Evolutionary conservation across 1,284 basidiomycete species (phyloP).

Genomic region (Cryptococcus maquisensis): DNA sequence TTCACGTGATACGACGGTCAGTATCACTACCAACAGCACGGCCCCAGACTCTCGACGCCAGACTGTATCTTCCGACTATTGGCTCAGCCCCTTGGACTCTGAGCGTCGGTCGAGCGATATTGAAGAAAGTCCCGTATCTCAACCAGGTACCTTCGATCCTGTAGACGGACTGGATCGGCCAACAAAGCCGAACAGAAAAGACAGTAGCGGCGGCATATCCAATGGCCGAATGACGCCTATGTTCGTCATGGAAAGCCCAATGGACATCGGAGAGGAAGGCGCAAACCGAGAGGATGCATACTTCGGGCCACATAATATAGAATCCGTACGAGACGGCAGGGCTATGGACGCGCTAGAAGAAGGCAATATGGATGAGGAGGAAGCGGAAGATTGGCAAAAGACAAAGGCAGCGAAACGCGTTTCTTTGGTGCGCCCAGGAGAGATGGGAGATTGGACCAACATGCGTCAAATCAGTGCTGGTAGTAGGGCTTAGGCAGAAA

Average conservation of each 20-base stretch:
- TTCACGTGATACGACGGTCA: not conserved
- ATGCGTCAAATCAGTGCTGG: not conserved
- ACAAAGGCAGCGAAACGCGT: constrained; percentile 77
- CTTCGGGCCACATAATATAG: not conserved
- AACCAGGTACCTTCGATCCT: not conserved
- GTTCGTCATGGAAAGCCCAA: constrained; percentile 14
- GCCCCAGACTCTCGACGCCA: not conserved
- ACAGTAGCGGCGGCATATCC: not conserved
- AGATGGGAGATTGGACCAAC: constrained; percentile 8
- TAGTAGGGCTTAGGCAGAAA: not conserved
- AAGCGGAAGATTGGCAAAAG: constrained; percentile 75
- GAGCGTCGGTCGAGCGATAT: constrained; percentile 1
- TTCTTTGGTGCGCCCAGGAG: constrained; percentile 52
- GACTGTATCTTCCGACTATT: not conserved
- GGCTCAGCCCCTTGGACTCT: not conserved
- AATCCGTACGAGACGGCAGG: constrained; percentile 33
- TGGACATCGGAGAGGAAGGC: constrained; percentile 1
- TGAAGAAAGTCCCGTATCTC: not conserved
- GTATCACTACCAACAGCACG: not conserved
- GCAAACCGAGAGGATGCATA: not conserved
- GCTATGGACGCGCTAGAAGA: constrained; percentile 36
- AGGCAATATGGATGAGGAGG: constrained; percentile 5
- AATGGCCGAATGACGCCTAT: constrained; percentile 7
- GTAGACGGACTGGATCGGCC: not conserved
- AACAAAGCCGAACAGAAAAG: not conserved